A percentile compares a stretch with the other conserved stretches of the same genome.
Conservation (phyloP, 257 asterid genomes). For the Solanum neorickii region DNA sequence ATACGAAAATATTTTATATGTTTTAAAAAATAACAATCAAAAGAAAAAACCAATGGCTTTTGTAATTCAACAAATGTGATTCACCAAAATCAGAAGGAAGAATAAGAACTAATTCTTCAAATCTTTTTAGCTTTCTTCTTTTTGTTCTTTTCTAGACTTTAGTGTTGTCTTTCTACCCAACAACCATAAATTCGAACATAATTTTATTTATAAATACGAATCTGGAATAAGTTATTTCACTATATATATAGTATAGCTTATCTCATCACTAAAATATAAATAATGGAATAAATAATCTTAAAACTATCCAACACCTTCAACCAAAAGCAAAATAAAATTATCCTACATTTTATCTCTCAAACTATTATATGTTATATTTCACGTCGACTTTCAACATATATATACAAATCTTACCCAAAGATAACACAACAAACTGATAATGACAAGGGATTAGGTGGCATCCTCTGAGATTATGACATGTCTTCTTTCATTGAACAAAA, state of each 20-base stretch:
- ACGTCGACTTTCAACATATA: background rate
- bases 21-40: background rate
- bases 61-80: background rate
- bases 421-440: background rate
- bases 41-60: background rate
- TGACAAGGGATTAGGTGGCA: background rate
- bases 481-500: background rate
- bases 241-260: too few relatives aligned
- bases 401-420: background rate
- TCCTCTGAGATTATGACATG: background rate
- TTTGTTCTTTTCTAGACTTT: background rate
- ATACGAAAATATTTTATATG: background rate
- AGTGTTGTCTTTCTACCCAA: background rate
- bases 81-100: background rate
- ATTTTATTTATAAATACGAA: background rate
- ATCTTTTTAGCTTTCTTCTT: background rate
- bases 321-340: too few relatives aligned
- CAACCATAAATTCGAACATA: background rate
- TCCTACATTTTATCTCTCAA: too few relatives aligned
- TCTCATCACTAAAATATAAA: too few relatives aligned
- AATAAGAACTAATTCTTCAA: background rate
- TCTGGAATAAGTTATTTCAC: accelerated
- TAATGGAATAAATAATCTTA: too few relatives aligned
- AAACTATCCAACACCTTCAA: too few relatives aligned
- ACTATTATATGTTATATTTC: too few relatives aligned